Base-by-base conservation (phyloP, 1,284 basidiomycete species). In the Malassezia obtusa region DNA sequence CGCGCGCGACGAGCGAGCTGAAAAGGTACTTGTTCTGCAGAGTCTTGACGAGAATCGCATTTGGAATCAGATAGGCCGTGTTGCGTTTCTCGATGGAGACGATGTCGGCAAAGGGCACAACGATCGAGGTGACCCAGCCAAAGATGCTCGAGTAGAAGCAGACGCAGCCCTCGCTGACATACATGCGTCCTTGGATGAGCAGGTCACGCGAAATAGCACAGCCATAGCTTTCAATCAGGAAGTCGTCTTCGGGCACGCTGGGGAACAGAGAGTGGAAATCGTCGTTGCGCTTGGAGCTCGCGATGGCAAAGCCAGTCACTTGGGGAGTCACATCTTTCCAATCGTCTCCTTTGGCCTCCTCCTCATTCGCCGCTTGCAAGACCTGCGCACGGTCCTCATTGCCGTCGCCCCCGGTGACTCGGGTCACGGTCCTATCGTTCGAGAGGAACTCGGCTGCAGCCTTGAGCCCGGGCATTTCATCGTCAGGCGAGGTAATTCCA, bases 131-230 rank as follows among this genome's bases (percentile, higher is more conserved):
- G 52, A 95, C 86, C 92, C 92, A 98, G 40, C 92, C 92, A 75
- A 98, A 94, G 49, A 99, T 95, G 74, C 95, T 98, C 21, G 94
- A 91, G 69, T 98, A 87, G 78, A 98, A 98, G 77, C 89, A 95
- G 15, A 96, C 81, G 72, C 96, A 91, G 75, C 96, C 92, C 76
- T 98, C 94, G 1, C 91, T 96, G 22, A 98, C 88, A 76, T 98
- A 98, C 47, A 98, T 75, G 3, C 92, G 81, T 3, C 92, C 92
- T 78, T 98, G 92, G 28, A 96, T 86, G 25, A 98, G 79, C 62
- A 98, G 96, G 74, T 98, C 94, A 49, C 90, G 83, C 68, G 94
- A 89, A 12, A 96, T 75, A 0, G 92, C 94, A 73, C 94, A 98
- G 2, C 92, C 91, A 65, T 98, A 98, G 75, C 96, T 90, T 77